Conservation (phyloP, 306 rosid genomes). For the Vachellia pachyceras region DNA sequence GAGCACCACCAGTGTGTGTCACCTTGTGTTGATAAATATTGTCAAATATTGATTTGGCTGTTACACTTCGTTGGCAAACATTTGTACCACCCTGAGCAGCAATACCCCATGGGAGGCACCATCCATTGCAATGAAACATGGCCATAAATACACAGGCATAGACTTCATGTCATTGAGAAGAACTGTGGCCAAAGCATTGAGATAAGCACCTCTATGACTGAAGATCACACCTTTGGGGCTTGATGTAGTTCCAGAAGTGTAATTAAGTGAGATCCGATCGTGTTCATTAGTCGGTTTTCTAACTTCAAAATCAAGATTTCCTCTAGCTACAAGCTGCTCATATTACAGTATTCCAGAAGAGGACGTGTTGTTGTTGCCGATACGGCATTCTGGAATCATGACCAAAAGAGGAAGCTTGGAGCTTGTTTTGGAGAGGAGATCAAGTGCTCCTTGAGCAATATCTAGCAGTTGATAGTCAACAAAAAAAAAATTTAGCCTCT, state of each 20-base stretch:
- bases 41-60: slow-evolving; percentile 62
- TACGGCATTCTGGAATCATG: slow-evolving; percentile 53
- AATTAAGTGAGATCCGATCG: slow-evolving; percentile 79
- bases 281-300: slow-evolving; percentile 71
- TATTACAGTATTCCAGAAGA: slow-evolving; percentile 52
- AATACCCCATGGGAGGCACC: slow-evolving; percentile 88
- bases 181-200: slow-evolving; percentile 70
- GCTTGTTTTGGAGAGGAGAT: slow-evolving; percentile 49
- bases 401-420: slow-evolving; percentile 55
- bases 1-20: slow-evolving; percentile 84
- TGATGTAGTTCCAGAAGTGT: slow-evolving; percentile 96
- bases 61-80: slow-evolving; percentile 74
- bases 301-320: slow-evolving; percentile 56
- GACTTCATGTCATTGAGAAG: slow-evolving; percentile 73
- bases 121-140: slow-evolving; percentile 96
- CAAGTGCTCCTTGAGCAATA: slow-evolving; percentile 65
- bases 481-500: slow-evolving; percentile 71
- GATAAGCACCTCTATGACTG: slow-evolving; percentile 92
- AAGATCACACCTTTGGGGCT: slow-evolving; percentile 88
- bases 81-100: slow-evolving; percentile 96
- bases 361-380: slow-evolving; percentile 1
- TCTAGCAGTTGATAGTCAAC: slow-evolving; percentile 64
- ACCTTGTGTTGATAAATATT: slow-evolving; percentile 62
- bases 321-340: slow-evolving; percentile 65
- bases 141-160: slow-evolving; percentile 82